Evolutionary conservation across 805 yeast genomes (phyloP), one percentile per base, ranked within the genome.

Genomic region (Barnettozyma populi): DNA sequence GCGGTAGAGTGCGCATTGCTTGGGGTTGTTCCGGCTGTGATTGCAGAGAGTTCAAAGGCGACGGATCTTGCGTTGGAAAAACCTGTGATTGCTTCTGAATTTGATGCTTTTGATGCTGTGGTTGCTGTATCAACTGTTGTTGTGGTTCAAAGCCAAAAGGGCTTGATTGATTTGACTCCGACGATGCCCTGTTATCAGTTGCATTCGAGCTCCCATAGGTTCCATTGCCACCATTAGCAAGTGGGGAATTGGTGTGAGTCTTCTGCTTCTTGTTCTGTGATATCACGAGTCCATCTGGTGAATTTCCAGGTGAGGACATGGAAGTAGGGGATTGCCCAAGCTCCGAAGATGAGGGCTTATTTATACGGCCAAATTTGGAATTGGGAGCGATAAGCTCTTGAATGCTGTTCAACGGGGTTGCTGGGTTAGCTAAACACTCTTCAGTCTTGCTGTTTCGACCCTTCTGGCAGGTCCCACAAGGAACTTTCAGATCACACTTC

Each of bases 391-490:
- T 54, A 2, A 54, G 45, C 41, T 55, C 63, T 36, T 59, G 61
- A 9, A 45, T 47, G 32, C 53, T 51, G 41, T 50, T 47, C 13
- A 57, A 39, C 0, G 64, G 64, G n/a, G 35, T 51, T 2, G 64
- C 62, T 1, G 64, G 64, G 36, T 53, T 52, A 5, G 56, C 57
- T 14, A 58, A 16, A 39, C 64, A 60, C 44, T 60, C 62, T 9
- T 55, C 56, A 25, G 57, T 44, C 38, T 51, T 59, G 10, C 53
- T 51, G 37, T 53, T 55, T 7, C 60, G 47, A 2, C 63, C 64
- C 21, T 57, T 51, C 25, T 53, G 50, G 34, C 64, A 60, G 2
- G 62, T 57, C 6, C 60, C 54, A 48, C 64, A 60, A 5, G 64
- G 64, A 11, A 60, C 47, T 36, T 55, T 56, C 4, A 60, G 41